Base-by-base conservation (phyloP, 768 basidiomycete species). In the Amanita rubescens region DNA sequence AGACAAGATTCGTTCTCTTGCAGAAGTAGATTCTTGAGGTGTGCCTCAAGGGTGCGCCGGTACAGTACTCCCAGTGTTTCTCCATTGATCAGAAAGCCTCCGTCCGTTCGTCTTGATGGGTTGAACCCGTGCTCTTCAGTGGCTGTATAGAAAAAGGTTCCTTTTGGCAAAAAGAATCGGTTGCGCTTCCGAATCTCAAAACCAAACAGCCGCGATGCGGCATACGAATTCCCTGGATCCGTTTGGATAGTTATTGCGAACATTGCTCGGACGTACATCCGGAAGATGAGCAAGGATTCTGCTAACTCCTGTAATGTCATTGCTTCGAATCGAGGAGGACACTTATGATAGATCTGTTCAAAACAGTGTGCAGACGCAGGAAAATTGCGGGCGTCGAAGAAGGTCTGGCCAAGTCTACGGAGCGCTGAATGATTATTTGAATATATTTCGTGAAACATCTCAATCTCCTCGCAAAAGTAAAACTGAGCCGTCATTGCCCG, bases 1-100 rank as follows among this genome's bases (percentile, higher is more conserved):
- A 79, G 58, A 51, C 72, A 75, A 2, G 60, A 37, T 3, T 62
- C 50, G n/a, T 71, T 67, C 58, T 76, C 70, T 30, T 62, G 59
- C 2, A 22, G 41, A 32, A 77, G 65, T 8, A 57, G 56, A 14
- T 57, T 41, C 22, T 56, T 48, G 2, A 80, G 61, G 33, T 64
- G 60, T 3, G 46, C 48, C 1, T 58, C 49, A 3, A 79, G 51
- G 19, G 55, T 54, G 6, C 43, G 43, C 12, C 56, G 63, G 30
- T 75, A 61, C 0, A 58, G 54, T 0, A 27, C 14, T 2, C 5
- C 27, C 38, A 41, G 12, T 12, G 14, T 41, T 11, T 32, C 38
- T 11, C 27, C 17, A 8, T 19, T 38, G 7, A 51, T 30, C 25
- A 41, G 19, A 32, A 8, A 15, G 38, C 38, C 49, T 12, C 30